These are phyloP conservation scores for Rhodotorula mucilaginosa DNA, from an alignment of 1,284 basidiomycete species.

Conservation along the genomic window DNA sequence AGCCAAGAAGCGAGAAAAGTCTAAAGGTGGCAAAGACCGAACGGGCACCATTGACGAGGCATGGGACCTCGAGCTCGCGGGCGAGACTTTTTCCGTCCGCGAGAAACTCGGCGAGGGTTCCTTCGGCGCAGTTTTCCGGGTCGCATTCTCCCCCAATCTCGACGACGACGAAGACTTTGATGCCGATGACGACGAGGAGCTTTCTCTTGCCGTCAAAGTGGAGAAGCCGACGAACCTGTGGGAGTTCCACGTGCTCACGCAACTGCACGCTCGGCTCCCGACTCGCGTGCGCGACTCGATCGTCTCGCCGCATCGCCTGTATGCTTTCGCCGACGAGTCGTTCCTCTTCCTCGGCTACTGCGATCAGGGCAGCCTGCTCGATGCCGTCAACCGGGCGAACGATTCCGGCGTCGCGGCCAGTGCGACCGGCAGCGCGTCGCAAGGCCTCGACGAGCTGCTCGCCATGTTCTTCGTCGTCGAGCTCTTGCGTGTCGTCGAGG, in stretches of 20 bases:
- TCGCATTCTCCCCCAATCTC: constrained; percentile 29
- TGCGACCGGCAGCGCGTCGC: constrained; percentile 42
- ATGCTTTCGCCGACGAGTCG: constrained; percentile 82
- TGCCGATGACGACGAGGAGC: constrained; percentile 60
- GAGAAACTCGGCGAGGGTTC: constrained; percentile 96
- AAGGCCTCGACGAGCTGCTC: constrained; percentile 79
- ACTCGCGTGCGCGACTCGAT: constrained; percentile 62
- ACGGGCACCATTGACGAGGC: constrained; percentile 43
- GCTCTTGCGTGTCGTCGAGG: constrained; percentile 77
- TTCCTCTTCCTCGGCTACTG: constrained; percentile 85
- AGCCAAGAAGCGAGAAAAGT: constrained; percentile 51
- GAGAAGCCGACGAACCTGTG: constrained; percentile 85
- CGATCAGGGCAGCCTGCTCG: constrained; percentile 86
- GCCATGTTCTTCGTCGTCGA: constrained; percentile 95
- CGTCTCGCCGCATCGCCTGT: constrained; percentile 62
- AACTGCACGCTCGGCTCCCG: constrained; percentile 68
- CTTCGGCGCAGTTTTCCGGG: constrained; percentile 85
- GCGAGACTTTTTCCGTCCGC: constrained; percentile 64
- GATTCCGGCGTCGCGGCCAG: constrained; percentile 60
- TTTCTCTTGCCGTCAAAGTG: constrained; percentile 82
- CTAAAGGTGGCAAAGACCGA: constrained; percentile 29
- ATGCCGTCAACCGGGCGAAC: constrained; percentile 82
- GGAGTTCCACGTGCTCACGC: constrained; percentile 86
- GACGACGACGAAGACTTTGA: constrained; percentile 52
- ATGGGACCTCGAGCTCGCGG: constrained; percentile 55